These are phyloP conservation scores for Xylaria arbuscula DNA, from an alignment of 2,329 filamentous ascomycete genomes.

Conservation along the genomic window DNA sequence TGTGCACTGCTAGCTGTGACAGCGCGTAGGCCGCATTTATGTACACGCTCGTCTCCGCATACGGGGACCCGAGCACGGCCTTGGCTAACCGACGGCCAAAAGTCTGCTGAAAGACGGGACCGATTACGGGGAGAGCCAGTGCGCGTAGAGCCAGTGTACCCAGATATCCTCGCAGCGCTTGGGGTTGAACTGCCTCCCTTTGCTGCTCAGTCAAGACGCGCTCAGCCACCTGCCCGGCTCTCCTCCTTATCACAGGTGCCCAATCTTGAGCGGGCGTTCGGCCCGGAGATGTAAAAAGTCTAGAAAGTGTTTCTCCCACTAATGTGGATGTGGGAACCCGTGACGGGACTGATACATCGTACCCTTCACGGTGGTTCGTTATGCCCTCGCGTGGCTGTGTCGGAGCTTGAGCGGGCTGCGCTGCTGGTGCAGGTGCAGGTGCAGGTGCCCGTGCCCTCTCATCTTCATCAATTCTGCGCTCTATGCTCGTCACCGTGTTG, in stretches of 20 bases:
- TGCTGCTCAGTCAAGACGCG: constrained; percentile 64
- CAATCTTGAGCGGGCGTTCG: constrained; percentile 61
- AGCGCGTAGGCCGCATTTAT: constrained; percentile 78
- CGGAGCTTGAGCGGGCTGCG: constrained; percentile 38
- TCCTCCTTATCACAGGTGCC: constrained; percentile 63
- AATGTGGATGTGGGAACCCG: constrained; percentile 54
- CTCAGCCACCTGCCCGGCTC: constrained; percentile 60
- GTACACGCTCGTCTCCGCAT: constrained; percentile 75
- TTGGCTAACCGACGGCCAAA: constrained; percentile 73
- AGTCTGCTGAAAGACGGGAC: constrained; percentile 75
- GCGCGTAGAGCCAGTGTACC: constrained; percentile 60
- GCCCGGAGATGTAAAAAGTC: constrained; percentile 60
- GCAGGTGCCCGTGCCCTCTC: constrained; percentile 58
- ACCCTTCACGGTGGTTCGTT: constrained; percentile 57
- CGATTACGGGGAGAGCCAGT: constrained; percentile 65
- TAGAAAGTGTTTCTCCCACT: constrained; percentile 56
- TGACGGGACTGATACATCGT: constrained; percentile 58
- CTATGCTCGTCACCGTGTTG: constrained; percentile 74
- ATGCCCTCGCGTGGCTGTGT: constrained; percentile 51
- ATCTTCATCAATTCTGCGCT: constrained; percentile 72
- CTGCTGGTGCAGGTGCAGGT: constrained; percentile 49
- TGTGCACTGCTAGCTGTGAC: constrained; percentile 75
- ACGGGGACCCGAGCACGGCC: constrained; percentile 78
- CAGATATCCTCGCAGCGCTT: constrained; percentile 62
- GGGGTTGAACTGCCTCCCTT: constrained; percentile 62